These are phyloP conservation scores for Geranium incanum DNA, from an alignment of 441 rosid species.

Conservation along the genomic window DNA sequence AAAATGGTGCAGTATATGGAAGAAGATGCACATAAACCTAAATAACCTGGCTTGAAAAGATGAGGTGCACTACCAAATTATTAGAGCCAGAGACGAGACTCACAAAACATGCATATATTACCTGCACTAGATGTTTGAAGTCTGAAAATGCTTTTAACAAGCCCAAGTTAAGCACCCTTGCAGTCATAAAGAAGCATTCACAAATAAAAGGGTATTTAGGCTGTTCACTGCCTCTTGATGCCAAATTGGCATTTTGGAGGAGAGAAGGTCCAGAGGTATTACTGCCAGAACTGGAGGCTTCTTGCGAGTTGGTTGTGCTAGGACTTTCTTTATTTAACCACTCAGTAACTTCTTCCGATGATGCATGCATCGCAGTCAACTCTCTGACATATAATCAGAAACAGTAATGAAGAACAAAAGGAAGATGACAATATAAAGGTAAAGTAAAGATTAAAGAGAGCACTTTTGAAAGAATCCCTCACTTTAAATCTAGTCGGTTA, in stretches of 20 bases:
- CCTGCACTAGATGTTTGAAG: constrained; percentile 96
- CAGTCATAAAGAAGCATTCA: constrained; percentile 98
- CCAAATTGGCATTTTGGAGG: constrained; percentile 26
- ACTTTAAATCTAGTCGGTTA: constrained; percentile 77
- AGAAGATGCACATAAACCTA: not conserved
- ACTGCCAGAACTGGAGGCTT: constrained; percentile 67
- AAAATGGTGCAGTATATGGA: not conserved
- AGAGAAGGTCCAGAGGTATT: constrained; percentile 25
- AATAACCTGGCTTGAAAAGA: not conserved
- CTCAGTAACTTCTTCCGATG: constrained; percentile 81
- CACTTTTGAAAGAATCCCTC: constrained; percentile 13
- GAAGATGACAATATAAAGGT: constrained; percentile 4
- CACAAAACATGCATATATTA: constrained; percentile 23
- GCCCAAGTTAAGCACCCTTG: constrained; percentile 90
- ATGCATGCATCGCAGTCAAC: constrained; percentile 82
- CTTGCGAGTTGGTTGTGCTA: constrained; percentile 43
- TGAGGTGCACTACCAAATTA: not conserved
- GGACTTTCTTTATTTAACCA: constrained; percentile 56
- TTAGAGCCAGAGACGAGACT: not conserved
- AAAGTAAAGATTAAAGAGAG: not conserved
- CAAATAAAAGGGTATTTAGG: constrained; percentile 65
- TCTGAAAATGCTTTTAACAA: constrained; percentile 92
- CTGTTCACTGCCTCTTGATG: constrained; percentile 33
- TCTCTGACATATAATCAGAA: constrained; percentile 36
- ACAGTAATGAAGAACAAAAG: constrained; percentile 20